phyloP scores from a whole-genome alignment of 2,329 filamentous ascomycete genomes.

The Paraphoma sp. region DNA sequence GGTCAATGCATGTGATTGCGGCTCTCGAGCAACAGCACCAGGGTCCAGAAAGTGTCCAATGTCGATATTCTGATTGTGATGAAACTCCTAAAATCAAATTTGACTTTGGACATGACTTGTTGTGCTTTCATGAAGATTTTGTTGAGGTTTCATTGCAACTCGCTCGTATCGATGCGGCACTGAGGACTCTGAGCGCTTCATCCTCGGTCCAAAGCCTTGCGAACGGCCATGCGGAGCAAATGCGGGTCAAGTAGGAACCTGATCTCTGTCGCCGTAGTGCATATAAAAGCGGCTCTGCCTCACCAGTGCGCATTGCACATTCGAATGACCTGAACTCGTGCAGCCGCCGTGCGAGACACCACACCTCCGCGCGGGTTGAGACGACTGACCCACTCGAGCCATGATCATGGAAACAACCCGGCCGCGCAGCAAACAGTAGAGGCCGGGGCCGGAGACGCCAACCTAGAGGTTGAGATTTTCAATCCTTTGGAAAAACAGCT shows the following conservation, averaged over 20 bases:
- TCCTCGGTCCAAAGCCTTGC: slow-evolving; percentile 29
- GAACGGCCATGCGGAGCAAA: slow-evolving; percentile 29
- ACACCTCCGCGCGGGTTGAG: slow-evolving; percentile 18
- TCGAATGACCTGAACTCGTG: slow-evolving; percentile 26
- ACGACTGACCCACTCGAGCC: slow-evolving; percentile 18
- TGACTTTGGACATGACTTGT: too few species aligned
- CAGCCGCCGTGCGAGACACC: slow-evolving; percentile 21
- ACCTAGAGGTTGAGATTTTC: slow-evolving; percentile 30
- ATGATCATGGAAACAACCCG: slow-evolving; percentile 26
- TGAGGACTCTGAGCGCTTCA: slow-evolving; percentile 4
- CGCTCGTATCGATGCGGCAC: neutral
- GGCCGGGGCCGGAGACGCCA: slow-evolving; percentile 18
- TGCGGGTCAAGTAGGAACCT: slow-evolving; percentile 35
- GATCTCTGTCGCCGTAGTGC: slow-evolving; percentile 15
- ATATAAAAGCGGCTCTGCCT: slow-evolving; percentile 33
- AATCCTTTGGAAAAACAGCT: slow-evolving; percentile 27
- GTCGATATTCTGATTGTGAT: too few species aligned
- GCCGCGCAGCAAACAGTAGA: slow-evolving; percentile 27
- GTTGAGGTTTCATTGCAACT: neutral
- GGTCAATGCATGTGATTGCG: slow-evolving; percentile 30
- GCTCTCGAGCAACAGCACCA: neutral
- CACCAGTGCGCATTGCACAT: slow-evolving; percentile 14
- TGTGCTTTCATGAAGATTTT: neutral
- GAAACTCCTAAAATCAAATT: too few species aligned
- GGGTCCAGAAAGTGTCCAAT: neutral